phyloP scores from a whole-genome alignment of 2,329 filamentous ascomycete genomes.

The Apiospora aurea region DNA sequence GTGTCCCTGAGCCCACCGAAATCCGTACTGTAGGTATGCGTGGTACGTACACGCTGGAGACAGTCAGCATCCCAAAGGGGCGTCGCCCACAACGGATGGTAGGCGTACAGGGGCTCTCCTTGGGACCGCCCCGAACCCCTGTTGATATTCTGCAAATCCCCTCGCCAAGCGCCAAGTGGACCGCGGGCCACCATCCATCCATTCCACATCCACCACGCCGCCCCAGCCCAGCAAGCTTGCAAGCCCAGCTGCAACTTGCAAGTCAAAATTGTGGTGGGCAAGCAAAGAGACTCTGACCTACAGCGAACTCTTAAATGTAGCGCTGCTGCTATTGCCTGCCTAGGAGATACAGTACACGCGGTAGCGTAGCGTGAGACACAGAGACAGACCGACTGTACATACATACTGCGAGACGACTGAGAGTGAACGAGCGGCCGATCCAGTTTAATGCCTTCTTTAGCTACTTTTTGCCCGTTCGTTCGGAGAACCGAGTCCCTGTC shows the following conservation, averaged over 20 bases:
- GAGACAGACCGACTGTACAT: neutral
- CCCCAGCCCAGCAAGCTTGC: constrained; percentile 5
- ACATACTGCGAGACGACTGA: neutral
- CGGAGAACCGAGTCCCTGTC: neutral
- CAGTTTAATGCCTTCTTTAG: constrained; percentile 1
- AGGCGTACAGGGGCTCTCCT: neutral
- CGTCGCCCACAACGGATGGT: constrained; percentile 8
- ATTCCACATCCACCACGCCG: neutral
- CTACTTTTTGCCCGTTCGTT: neutral
- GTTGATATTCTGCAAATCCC: constrained; percentile 21
- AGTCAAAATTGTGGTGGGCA: constrained; percentile 13
- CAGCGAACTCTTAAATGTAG: neutral
- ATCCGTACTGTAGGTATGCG: neutral
- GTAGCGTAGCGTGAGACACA: neutral
- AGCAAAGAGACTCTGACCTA: constrained; percentile 15
- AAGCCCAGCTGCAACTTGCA: constrained; percentile 20
- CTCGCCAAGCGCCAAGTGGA: constrained; percentile 18
- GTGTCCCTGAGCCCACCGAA: neutral
- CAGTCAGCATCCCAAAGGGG: neutral
- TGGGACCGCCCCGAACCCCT: neutral
- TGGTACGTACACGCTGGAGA: neutral
- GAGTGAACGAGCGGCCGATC: neutral
- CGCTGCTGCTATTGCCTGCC: constrained; percentile 15
- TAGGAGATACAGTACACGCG: constrained; percentile 8
- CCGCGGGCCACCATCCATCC: constrained; percentile 16